Conservation (phyloP, 2,329 filamentous ascomycete species). For the Hypoxylon sp. region DNA sequence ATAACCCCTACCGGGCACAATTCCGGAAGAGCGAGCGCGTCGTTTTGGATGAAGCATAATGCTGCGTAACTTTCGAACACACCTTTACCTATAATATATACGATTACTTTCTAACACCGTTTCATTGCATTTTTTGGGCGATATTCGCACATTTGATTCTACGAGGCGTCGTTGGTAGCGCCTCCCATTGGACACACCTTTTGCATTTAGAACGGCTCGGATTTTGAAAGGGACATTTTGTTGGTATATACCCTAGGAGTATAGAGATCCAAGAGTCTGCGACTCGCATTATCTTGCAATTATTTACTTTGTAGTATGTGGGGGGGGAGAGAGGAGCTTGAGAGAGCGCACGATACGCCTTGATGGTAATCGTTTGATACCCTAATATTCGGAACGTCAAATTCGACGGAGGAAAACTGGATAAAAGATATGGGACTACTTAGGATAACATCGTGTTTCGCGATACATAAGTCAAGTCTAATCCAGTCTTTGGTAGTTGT, state of each 20-base stretch:
- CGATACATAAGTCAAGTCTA: constrained; percentile 35
- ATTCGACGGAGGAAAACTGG: constrained; percentile 1
- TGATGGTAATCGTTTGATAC: constrained; percentile 43
- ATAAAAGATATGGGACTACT: constrained; percentile 14
- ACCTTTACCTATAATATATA: neutral
- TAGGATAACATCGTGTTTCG: constrained; percentile 25
- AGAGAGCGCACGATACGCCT: constrained; percentile 37
- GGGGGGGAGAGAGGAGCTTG: constrained; percentile 1
- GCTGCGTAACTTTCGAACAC: neutral
- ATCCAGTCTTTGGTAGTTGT: constrained; percentile 25
- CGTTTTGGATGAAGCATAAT: constrained; percentile 64
- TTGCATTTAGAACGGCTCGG: constrained; percentile 29
- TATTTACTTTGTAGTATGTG: constrained; percentile 23
- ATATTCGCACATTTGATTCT: constrained; percentile 18
- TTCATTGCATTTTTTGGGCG: constrained; percentile 19
- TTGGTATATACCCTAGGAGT: constrained; percentile 39
- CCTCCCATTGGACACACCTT: constrained; percentile 3
- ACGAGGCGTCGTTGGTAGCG: constrained; percentile 33
- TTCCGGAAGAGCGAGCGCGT: constrained; percentile 69
- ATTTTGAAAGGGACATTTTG: constrained; percentile 7
- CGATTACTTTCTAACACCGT: constrained; percentile 2
- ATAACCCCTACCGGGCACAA: constrained; percentile 55
- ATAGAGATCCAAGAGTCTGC: constrained; percentile 42
- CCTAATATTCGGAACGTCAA: constrained; percentile 22
- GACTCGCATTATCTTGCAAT: constrained; percentile 42